These are phyloP conservation scores for Tylopilus felleus DNA, from an alignment of 768 basidiomycete species.

Conservation along the genomic window DNA sequence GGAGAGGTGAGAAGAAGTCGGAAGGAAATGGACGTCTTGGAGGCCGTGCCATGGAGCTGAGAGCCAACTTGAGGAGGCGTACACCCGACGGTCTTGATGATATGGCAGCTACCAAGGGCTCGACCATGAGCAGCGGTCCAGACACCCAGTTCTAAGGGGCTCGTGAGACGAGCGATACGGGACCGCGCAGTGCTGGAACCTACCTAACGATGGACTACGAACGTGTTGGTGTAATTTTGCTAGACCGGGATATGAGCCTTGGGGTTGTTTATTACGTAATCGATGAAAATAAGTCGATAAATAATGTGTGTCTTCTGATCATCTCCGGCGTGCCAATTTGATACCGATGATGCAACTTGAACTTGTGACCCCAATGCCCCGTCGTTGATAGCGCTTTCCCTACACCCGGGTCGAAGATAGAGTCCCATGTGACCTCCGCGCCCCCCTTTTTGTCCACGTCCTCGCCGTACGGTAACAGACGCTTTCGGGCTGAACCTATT, in stretches of 20 bases:
- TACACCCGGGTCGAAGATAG: constrained; percentile 15
- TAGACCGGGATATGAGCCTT: neutral
- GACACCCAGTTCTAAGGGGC: neutral
- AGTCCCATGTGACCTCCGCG: constrained; percentile 16
- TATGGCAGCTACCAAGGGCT: constrained; percentile 56
- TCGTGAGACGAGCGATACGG: neutral
- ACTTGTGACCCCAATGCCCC: neutral
- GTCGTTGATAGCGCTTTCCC: constrained; percentile 12
- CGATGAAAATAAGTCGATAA: neutral
- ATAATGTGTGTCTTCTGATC: no score
- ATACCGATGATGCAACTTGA: constrained; percentile 3
- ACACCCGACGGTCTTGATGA: constrained; percentile 34
- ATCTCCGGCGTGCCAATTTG: constrained; percentile 8
- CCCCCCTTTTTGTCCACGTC: neutral
- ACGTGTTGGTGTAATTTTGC: constrained; percentile 1
- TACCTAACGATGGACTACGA: constrained; percentile 10
- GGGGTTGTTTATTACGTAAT: constrained; percentile 21
- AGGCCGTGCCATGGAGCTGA: constrained; percentile 30
- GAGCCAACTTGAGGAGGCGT: constrained; percentile 27
- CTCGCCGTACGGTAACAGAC: neutral
- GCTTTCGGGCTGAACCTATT: constrained; percentile 5
- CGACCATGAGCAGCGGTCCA: constrained; percentile 49
- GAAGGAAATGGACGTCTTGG: constrained; percentile 33
- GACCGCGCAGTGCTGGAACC: neutral
- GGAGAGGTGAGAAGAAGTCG: constrained; percentile 56